These are phyloP conservation scores for Albatrellus sp. DNA, from an alignment of 1,284 basidiomycete species.

Conservation along the genomic window DNA sequence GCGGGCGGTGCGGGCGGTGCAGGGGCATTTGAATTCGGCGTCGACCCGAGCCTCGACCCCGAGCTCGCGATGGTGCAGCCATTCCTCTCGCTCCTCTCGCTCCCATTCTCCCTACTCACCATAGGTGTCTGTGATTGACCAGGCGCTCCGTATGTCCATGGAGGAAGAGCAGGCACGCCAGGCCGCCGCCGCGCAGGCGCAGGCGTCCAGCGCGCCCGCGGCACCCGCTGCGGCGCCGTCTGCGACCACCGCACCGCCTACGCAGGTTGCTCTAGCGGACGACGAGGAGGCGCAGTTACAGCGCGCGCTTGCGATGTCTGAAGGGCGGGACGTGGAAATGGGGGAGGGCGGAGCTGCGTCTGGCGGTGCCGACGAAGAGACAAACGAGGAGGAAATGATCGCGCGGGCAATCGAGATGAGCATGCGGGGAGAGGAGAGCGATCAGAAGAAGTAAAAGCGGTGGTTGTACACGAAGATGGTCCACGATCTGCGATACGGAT, in stretches of 20 bases:
- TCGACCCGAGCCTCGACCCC: constrained; percentile 92
- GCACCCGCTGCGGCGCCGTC: constrained; percentile 18
- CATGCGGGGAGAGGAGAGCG: constrained; percentile 19
- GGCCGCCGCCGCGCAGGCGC: constrained; percentile 36
- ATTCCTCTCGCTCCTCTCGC: background rate
- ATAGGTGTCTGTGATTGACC: constrained; percentile 3
- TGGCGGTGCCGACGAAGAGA: constrained; percentile 21
- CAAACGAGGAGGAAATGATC: constrained; percentile 47
- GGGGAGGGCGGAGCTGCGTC: constrained; percentile 23
- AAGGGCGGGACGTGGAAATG: constrained; percentile 35
- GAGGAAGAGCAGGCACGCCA: constrained; percentile 92
- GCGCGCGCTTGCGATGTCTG: constrained; percentile 49
- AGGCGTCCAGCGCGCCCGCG: constrained; percentile 10
- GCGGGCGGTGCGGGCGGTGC: constrained; percentile 33
- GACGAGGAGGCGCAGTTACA: constrained; percentile 59
- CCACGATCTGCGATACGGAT: no score
- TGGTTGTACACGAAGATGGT: background rate
- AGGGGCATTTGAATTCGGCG: constrained; percentile 72
- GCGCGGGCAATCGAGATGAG: constrained; percentile 50
- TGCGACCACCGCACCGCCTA: constrained; percentile 17
- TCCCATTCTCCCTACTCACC: constrained; percentile 1
- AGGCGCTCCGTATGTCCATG: constrained; percentile 96
- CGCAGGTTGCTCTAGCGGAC: constrained; percentile 25
- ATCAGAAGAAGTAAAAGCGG: constrained; percentile 13
- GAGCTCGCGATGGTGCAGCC: constrained; percentile 86